Evolutionary conservation across 1,284 basidiomycete genomes (phyloP).

Genomic region (Pseudozyma thailandica): DNA sequence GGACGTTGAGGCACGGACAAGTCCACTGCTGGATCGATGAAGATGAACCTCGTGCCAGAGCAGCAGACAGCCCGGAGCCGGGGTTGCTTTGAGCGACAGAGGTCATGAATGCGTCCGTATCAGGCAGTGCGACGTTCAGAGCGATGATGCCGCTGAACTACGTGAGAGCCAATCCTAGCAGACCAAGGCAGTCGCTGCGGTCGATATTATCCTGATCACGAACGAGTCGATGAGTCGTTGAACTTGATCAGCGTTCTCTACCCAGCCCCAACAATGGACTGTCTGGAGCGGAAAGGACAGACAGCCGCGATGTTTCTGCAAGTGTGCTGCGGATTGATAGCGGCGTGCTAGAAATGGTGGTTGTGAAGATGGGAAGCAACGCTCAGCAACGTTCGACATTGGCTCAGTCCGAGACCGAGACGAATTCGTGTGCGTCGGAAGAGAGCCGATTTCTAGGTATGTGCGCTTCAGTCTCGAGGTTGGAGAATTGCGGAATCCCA

Average conservation of each 20-base stretch:
- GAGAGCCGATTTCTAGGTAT: neutral
- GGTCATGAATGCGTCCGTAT: slow-evolving; percentile 5
- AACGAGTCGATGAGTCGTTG: no score
- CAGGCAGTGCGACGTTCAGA: no score
- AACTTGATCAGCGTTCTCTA: no score
- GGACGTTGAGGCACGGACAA: slow-evolving; percentile 46
- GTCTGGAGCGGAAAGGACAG: neutral
- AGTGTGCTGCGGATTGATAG: neutral
- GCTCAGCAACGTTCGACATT: neutral
- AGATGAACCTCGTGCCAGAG: slow-evolving; percentile 11
- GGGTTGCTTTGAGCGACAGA: neutral
- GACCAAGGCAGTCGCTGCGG: neutral
- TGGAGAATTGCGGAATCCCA: neutral
- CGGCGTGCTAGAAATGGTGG: neutral
- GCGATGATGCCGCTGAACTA: no score
- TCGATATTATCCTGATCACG: no score
- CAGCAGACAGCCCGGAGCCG: slow-evolving; percentile 25
- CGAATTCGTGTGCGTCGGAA: neutral
- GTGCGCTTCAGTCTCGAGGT: neutral
- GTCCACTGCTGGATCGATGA: slow-evolving; percentile 34
- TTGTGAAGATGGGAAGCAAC: neutral
- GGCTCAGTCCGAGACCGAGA: neutral
- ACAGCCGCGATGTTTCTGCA: neutral
- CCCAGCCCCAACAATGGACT: no score
- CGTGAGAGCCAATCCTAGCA: neutral